These are phyloP conservation scores for Lactifluus hygrophoroides DNA, from an alignment of 768 basidiomycete genomes.

Conservation along the genomic window DNA sequence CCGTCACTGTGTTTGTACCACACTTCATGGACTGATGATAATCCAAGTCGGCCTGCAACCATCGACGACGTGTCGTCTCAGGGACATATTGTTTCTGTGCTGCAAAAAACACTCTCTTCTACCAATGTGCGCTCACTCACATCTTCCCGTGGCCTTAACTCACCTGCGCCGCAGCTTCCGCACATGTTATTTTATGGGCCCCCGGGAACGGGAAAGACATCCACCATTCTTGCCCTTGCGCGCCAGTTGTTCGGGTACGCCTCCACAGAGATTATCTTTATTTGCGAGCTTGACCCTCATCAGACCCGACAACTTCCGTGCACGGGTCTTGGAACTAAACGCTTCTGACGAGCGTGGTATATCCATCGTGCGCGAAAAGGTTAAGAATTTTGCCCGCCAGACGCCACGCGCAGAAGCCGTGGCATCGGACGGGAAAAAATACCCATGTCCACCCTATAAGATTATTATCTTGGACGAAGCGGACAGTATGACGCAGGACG, in stretches of 20 bases:
- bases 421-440: slow-evolving; percentile 71
- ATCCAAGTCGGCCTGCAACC: slow-evolving; percentile 83
- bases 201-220: slow-evolving; percentile 97
- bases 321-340: slow-evolving; percentile 92
- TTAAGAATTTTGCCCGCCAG: slow-evolving; percentile 95
- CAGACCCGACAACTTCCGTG: slow-evolving; percentile 90
- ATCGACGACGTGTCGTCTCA: slow-evolving; percentile 98
- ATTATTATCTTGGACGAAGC: slow-evolving; percentile 99
- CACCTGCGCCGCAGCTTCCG: slow-evolving; percentile 56
- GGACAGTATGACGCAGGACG: slow-evolving; percentile 99
- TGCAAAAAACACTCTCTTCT: slow-evolving; percentile 83
- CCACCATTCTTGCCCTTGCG: slow-evolving; percentile 90
- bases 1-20: not conserved
- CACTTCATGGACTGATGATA: not conserved
- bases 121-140: slow-evolving; percentile 59
- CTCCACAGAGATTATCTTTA: not conserved
- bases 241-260: slow-evolving; percentile 89
- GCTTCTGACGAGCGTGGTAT: slow-evolving; percentile 99
- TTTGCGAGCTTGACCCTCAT: not conserved
- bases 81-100: slow-evolving; percentile 89
- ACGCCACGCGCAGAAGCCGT: slow-evolving; percentile 70
- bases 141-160: not conserved
- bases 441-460: slow-evolving; percentile 97
- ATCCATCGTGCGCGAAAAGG: slow-evolving; percentile 92
- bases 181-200: slow-evolving; percentile 99